Evolutionary conservation across 495 filamentous ascomycete species (phyloP).

Genomic region (Glarea lozoyensis): DNA sequence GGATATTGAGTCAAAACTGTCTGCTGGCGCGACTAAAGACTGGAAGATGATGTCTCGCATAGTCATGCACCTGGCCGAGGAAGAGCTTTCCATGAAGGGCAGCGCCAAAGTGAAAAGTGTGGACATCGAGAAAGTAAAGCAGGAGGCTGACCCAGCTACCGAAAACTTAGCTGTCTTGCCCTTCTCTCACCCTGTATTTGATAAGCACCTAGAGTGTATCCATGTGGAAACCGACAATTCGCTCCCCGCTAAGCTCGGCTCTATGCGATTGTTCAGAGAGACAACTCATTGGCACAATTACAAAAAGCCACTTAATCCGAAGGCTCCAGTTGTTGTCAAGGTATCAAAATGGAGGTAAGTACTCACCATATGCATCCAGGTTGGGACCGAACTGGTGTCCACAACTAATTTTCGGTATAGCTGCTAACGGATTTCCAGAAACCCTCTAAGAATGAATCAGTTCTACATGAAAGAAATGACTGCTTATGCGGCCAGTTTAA

Average conservation of each 20-base stretch:
- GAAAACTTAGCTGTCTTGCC: conserved; percentile 38
- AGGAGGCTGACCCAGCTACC: conserved; percentile 1
- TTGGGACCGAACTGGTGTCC: no score
- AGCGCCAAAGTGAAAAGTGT: conserved; percentile 6
- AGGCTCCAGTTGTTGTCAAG: conserved; percentile 17
- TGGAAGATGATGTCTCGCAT: conserved; percentile 9
- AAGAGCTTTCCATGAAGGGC: conserved; percentile 13
- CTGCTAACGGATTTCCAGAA: no score
- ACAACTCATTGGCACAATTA: conserved; percentile 58
- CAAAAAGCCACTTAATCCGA: conserved; percentile 39
- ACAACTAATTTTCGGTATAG: no score
- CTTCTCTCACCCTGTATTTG: conserved; percentile 50
- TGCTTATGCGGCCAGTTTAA: conserved; percentile 62
- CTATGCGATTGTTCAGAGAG: conserved; percentile 43
- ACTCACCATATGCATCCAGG: no score
- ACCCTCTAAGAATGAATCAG: conserved; percentile 32
- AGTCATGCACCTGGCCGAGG: conserved; percentile 5
- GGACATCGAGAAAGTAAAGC: neutral
- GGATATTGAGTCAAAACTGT: conserved; percentile 11
- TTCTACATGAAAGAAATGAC: conserved; percentile 52
- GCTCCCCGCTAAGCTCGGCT: conserved; percentile 12
- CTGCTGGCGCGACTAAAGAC: conserved; percentile 19
- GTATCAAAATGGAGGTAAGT: conserved; percentile 21
- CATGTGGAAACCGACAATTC: conserved; percentile 30
- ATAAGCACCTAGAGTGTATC: conserved; percentile 47